A percentile compares a stretch with the other conserved stretches of the same genome.
Evolutionary conservation across 169 alveolate species (phyloP).

Genomic region (Amoebophrya sp.): DNA sequence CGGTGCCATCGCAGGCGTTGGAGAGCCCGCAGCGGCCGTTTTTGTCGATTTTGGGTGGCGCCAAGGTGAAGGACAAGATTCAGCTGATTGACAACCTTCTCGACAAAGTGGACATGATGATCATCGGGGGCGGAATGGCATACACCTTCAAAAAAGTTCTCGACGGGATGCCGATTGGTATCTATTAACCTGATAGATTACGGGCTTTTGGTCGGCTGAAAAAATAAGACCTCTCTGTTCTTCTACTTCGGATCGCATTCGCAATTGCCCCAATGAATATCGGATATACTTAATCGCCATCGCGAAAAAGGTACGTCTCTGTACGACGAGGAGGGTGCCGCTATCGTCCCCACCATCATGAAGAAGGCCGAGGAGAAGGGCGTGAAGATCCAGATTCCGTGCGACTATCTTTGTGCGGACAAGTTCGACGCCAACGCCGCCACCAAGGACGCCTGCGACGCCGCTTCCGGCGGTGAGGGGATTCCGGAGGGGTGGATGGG

Average conservation of each 20-base stretch:
- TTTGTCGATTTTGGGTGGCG: conserved; percentile 94
- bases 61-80: conserved; percentile 93
- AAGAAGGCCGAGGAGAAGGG: conserved; percentile 73
- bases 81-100: conserved; percentile 79
- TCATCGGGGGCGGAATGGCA: conserved; percentile 98
- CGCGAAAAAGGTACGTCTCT: conserved; percentile 81
- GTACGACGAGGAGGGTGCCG: conserved; percentile 81
- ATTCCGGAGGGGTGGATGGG: conserved; percentile 91
- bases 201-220: no score
- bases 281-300: no score
- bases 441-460: no score
- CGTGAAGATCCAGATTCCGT: conserved; percentile 79
- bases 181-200: no score
- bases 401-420: conserved; percentile 90
- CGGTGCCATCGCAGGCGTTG: no score
- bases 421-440: no score
- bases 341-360: conserved; percentile 69
- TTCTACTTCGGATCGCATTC: no score
- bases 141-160: conserved; percentile 78
- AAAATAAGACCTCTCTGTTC: no score
- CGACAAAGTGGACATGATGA: conserved; percentile 83
- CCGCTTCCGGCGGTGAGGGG: no score
- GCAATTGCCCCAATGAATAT: no score
- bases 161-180: no score
- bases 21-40: conserved; percentile 86